Base-by-base conservation (phyloP, 805 yeast genomes). In the Komagataella kurtzmanii region DNA sequence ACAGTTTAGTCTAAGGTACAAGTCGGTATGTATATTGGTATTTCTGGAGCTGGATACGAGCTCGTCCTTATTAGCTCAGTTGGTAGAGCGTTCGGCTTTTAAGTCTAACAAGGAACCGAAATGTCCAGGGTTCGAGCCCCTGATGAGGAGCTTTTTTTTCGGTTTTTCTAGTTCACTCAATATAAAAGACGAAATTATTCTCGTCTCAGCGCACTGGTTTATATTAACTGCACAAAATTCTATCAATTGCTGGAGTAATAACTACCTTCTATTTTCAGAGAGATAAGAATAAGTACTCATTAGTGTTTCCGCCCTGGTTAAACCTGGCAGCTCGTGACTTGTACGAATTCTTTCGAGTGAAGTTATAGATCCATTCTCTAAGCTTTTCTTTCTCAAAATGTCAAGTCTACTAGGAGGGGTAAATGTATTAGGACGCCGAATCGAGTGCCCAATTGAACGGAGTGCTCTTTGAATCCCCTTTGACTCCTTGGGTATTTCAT, bases 71-170 rank as follows among this genome's bases (percentile, higher is more conserved):
- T 55, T 57, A 57, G 59, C 59, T 57, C 59, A 57, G 59, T 56
- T 57, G 59, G 59, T 57, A 57, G 59, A 57, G 59, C 59, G 59
- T 57, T 57, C 59, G 59, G 59, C 59, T 57, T 57, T 57, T 57
- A 57, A 51, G 53, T 30, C 40, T 30, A 30, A 30, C 40, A 30
- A 30, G 40, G 40, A 30, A 73, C 76, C 77, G 76, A 74, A 74
- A 73, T 72, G 79, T 74, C 78, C 76, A 72, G 78, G 78, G 78
- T 74, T 74, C 78, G 76, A 74, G 78, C 78, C 78, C 78, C 78
- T 72, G 76, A 71, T 72, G 65, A 70, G 77, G 77, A 73, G 77
- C 56, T 48, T 47, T 53, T 53, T 58, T 59, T 58, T 58, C 45
- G 40, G 6, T 10, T 30, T 30, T 10, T 5, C 14, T 30, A 5